Percentiles rank a stretch among this genome's conserved stretches.
phyloP scores from a whole-genome alignment of 768 basidiomycete genomes.

The Rhodotorula paludigena region DNA sequence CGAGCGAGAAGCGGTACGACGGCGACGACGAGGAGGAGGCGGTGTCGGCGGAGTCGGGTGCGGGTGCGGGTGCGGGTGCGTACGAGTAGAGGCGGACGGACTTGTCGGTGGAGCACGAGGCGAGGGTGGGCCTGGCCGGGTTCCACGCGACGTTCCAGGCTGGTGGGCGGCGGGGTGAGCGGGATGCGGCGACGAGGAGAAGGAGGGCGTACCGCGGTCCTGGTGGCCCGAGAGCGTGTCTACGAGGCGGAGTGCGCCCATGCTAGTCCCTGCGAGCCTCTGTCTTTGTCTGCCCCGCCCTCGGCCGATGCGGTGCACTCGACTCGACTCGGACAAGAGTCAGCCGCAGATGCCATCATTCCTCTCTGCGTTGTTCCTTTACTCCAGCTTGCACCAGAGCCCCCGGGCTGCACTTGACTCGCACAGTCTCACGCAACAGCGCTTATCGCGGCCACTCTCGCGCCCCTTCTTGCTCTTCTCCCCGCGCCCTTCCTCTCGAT shows the following conservation, averaged over 20 bases:
- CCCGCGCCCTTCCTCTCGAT: not conserved
- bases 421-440: no score
- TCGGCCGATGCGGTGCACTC: no score
- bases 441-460: no score
- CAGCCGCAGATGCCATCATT: no score
- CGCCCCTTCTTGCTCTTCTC: not conserved
- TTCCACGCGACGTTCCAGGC: constrained; percentile 91
- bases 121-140: constrained; percentile 68
- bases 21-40: constrained; percentile 71
- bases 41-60: constrained; percentile 78
- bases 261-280: not conserved
- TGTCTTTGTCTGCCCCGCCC: no score
- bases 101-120: constrained; percentile 93
- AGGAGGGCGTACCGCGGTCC: constrained; percentile 23
- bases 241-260: constrained; percentile 2
- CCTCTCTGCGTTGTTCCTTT: no score
- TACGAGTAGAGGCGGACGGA: constrained; percentile 80
- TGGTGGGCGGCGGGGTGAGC: not conserved
- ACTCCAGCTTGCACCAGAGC: no score
- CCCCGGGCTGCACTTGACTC: no score
- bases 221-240: constrained; percentile 26
- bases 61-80: constrained; percentile 43
- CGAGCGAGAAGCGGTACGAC: constrained; percentile 39
- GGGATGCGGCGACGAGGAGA: not conserved
- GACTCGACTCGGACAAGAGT: no score